Conservation (phyloP, 2,329 filamentous ascomycete genomes). For the Colletotrichum spaethianum region DNA sequence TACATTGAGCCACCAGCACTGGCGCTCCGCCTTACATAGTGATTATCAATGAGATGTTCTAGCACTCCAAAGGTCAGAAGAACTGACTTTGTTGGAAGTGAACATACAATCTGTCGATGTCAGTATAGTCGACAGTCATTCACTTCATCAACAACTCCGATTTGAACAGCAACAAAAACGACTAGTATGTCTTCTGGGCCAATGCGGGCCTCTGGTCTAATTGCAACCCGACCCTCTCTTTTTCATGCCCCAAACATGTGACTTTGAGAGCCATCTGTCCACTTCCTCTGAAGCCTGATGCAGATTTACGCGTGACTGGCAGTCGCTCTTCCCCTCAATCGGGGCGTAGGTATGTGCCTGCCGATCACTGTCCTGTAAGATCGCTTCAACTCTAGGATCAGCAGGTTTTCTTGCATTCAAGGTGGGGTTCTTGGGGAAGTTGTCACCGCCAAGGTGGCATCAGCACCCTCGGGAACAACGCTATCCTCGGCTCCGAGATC, state of each 20-base stretch:
- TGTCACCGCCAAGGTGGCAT: constrained; percentile 3
- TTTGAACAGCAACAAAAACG: not conserved
- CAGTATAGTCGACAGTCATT: no score
- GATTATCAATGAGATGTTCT: no score
- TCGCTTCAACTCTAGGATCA: not conserved
- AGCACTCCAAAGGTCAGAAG: no score
- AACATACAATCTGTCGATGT: no score
- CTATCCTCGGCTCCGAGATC: constrained; percentile 19
- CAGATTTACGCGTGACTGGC: not conserved
- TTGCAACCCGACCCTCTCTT: not conserved
- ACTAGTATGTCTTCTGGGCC: no score
- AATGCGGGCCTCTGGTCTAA: not conserved
- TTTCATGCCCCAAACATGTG: no score
- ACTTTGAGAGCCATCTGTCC: no score
- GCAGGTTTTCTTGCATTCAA: constrained; percentile 5
- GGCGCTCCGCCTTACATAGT: no score
- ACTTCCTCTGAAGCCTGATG: not conserved
- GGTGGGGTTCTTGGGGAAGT: constrained; percentile 2
- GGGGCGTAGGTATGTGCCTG: not conserved
- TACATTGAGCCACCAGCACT: no score
- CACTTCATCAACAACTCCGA: not conserved
- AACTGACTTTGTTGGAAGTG: no score
- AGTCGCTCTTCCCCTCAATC: not conserved
- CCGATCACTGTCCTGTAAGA: not conserved
- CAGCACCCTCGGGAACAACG: not conserved